Conservation (phyloP, 441 rosid genomes). For the Aleurites moluccanus region DNA sequence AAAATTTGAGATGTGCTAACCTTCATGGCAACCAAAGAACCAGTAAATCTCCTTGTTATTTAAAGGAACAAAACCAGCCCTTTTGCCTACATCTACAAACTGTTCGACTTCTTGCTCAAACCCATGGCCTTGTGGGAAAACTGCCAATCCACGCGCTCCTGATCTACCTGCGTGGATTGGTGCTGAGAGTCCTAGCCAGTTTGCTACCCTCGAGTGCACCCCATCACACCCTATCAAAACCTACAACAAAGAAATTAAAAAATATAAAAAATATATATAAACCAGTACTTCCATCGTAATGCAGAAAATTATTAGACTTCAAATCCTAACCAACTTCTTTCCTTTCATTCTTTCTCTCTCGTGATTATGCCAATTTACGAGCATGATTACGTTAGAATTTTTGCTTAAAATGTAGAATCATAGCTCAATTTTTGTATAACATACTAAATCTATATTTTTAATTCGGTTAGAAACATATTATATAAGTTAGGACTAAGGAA, state of each 20-base stretch:
- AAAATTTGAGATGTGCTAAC: not conserved
- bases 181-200: slow-evolving; percentile 36
- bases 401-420: no score
- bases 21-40: slow-evolving; percentile 22
- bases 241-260: not conserved
- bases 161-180: slow-evolving; percentile 38
- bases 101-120: slow-evolving; percentile 17
- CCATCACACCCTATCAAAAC: slow-evolving; percentile 9
- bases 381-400: no score
- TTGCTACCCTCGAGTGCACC: slow-evolving; percentile 41
- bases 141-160: slow-evolving; percentile 36
- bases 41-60: slow-evolving; percentile 37
- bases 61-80: slow-evolving; percentile 36
- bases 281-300: no score
- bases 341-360: no score
- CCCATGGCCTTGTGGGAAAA: slow-evolving; percentile 40
- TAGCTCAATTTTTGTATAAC: no score
- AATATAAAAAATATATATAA: no score
- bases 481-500: no score
- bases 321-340: no score
- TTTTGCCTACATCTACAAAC: slow-evolving; percentile 29
- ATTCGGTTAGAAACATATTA: no score
- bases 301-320: no score
- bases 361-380: no score
- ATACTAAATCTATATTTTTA: no score